Conservation (phyloP, 2,329 filamentous ascomycete genomes). For the Alternaria sp. region DNA sequence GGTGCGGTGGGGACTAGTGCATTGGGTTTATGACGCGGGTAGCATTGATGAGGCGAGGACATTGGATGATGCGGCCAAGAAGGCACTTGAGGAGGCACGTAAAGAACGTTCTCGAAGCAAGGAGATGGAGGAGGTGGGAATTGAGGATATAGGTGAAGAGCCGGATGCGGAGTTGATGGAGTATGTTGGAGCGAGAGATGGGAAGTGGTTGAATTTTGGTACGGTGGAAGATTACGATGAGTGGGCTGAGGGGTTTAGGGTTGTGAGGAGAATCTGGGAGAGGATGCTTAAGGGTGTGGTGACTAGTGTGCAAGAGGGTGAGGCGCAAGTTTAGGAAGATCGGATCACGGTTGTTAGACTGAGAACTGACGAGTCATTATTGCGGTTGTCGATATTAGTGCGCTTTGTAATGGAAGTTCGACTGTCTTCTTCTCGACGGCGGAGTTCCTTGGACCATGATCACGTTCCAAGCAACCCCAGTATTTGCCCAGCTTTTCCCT, state of each 20-base stretch:
- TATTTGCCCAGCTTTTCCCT: no score
- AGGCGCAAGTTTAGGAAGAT: not conserved
- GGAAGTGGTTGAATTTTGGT: slow-evolving; percentile 14
- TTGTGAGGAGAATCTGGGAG: slow-evolving; percentile 9
- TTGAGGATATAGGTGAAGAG: not conserved
- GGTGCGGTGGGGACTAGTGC: slow-evolving; percentile 8
- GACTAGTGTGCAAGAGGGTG: not conserved
- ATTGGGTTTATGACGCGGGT: not conserved
- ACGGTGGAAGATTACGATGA: slow-evolving; percentile 8
- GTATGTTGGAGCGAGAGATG: slow-evolving; percentile 7
- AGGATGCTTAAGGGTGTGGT: not conserved
- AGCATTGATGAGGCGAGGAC: not conserved
- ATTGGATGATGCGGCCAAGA: not conserved
- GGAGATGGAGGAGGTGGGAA: not conserved
- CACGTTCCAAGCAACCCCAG: no score
- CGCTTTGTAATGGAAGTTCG: no score
- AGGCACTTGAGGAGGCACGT: accelerated
- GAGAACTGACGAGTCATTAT: accelerated
- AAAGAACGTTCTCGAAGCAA: not conserved
- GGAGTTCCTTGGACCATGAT: no score
- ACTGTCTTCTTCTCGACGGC: no score
- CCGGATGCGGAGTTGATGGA: not conserved
- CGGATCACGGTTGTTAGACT: not conserved
- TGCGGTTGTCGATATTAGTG: no score
- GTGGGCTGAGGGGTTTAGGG: not conserved